A percentile compares a stretch with the other conserved stretches of the same genome.
These are phyloP conservation scores for Castanea mollissima DNA, from an alignment of 306 rosid genomes.

Conservation along the genomic window DNA sequence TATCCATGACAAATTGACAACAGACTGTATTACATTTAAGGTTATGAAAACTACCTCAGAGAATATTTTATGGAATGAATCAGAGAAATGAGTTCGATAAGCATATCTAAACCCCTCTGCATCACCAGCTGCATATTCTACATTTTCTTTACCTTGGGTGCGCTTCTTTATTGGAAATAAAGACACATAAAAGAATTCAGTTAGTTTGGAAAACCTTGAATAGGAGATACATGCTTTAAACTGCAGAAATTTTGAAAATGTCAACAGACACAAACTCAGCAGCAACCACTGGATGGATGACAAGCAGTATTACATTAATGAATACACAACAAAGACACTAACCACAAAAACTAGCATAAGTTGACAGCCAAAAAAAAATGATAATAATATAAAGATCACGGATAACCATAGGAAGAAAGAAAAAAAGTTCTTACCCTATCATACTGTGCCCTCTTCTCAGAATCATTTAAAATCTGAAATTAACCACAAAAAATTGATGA, in stretches of 20 bases:
- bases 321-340: neutral
- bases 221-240: slow-evolving; percentile 11
- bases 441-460: slow-evolving; percentile 68
- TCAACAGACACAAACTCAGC: slow-evolving; percentile 6
- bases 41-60: slow-evolving; percentile 63
- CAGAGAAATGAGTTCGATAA: slow-evolving; percentile 70
- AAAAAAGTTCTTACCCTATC: slow-evolving; percentile 46
- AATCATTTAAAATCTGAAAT: slow-evolving; percentile 79
- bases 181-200: slow-evolving; percentile 19
- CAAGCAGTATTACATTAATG: neutral
- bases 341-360: neutral
- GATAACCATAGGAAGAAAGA: neutral
- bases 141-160: slow-evolving; percentile 42
- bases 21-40: neutral
- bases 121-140: slow-evolving; percentile 43
- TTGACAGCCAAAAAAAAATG: slow-evolving; percentile 5
- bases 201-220: slow-evolving; percentile 19
- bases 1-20: neutral
- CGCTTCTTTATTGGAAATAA: slow-evolving; percentile 43
- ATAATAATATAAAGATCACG: neutral
- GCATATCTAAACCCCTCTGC: slow-evolving; percentile 56
- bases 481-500: slow-evolving; percentile 11
- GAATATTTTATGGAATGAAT: slow-evolving; percentile 83
- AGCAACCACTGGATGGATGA: neutral
- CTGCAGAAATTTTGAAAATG: slow-evolving; percentile 25